Base-by-base conservation (phyloP, 805 yeast species). In the Ogataea methylovora region DNA sequence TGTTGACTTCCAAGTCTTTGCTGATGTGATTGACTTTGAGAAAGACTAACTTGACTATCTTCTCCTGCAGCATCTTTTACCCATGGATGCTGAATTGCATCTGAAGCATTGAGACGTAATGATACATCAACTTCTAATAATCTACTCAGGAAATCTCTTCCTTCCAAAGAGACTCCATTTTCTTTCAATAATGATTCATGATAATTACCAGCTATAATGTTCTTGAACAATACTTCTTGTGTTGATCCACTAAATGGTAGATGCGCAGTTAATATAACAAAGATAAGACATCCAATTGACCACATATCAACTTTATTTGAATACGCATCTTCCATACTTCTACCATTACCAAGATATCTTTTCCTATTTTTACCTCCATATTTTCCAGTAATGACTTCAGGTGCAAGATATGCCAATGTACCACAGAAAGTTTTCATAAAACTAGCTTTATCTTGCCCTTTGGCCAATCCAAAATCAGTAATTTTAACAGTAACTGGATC, bases 371-470 rank as follows among this genome's bases (percentile, higher is more conserved):
- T 39, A 3, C 39, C 43, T 14, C 72, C 76, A 45, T 63, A 69
- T 39, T 73, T 73, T 2, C 79, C 79, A 5, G 73, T 65, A 21
- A 74, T 69, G 7, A 92, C 86, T 55, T 92, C 99, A 0, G 99
- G 99, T 0, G 99, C 98, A 32, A 92, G 82, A 50, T 92, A 92
- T 2, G 97, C 97, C 42, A 92, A 58, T 0, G 99, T 92, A 2
- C 99, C 99, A 61, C 99, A 92, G 49, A 92, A 92, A 0, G 99
- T 90, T 54, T 86, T 88, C 83, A 92, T 80, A 42, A 83, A 77
- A 2, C 95, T 76, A 8, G 87, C 82, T 34, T 77, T 78, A 38
- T 82, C 92, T 42, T 87, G 78, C 19, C 86, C 78, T 58, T 92
- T 92, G 0, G 98, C 98, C 29, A 92, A 65, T 0, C 99, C 99